Conservation (phyloP, 1,284 basidiomycete genomes). For the Fistulina hepatica region DNA sequence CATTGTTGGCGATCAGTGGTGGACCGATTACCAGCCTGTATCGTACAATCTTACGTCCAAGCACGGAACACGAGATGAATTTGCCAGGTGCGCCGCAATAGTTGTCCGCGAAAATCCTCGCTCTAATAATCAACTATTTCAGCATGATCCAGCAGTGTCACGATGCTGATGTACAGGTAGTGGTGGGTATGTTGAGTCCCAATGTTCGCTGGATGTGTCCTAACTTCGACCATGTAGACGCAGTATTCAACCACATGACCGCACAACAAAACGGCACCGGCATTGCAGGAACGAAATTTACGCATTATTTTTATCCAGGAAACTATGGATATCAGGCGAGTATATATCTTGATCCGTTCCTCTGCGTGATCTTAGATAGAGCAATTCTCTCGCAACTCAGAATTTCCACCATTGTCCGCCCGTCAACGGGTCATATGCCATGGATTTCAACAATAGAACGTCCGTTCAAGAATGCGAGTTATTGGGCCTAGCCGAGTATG, state of each 20-base stretch:
- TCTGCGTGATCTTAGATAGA: slow-evolving; percentile 4
- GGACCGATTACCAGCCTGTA: slow-evolving; percentile 62
- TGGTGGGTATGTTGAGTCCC: slow-evolving; percentile 46
- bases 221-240: slow-evolving; percentile 28
- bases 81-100: too few relatives aligned
- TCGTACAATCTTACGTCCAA: slow-evolving; percentile 52
- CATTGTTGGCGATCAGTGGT: slow-evolving; percentile 44
- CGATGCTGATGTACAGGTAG: slow-evolving; percentile 47
- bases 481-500: slow-evolving; percentile 46
- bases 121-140: too few relatives aligned
- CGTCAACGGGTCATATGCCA: slow-evolving; percentile 41
- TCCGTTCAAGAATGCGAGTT: slow-evolving; percentile 57
- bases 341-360: background rate
- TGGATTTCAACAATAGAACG: slow-evolving; percentile 37
- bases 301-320: slow-evolving; percentile 48
- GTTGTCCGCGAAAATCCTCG: too few relatives aligned
- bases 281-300: slow-evolving; percentile 39
- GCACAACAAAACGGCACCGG: slow-evolving; percentile 39
- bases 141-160: slow-evolving; percentile 53
- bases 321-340: slow-evolving; percentile 35
- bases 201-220: slow-evolving; percentile 14
- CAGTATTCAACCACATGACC: slow-evolving; percentile 58
- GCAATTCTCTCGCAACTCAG: slow-evolving; percentile 17
- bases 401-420: slow-evolving; percentile 59
- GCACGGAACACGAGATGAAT: slow-evolving; percentile 44